A percentile compares a stretch with the other conserved stretches of the same genome.
Conservation (phyloP, 805 yeast genomes). For the Candida saitoana region DNA sequence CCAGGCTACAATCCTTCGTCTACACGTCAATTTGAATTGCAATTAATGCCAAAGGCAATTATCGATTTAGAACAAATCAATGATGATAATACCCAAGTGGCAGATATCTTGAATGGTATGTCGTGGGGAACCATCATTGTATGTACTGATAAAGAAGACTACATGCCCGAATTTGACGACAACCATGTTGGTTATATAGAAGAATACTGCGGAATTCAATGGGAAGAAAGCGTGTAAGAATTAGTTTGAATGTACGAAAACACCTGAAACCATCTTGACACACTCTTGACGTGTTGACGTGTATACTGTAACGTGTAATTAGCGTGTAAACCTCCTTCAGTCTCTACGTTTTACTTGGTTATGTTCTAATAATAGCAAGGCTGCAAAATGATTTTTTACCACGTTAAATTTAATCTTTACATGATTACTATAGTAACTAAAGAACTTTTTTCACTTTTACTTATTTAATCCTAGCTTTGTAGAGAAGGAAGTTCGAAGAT, state of each 20-base stretch:
- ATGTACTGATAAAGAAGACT: constrained; percentile 70
- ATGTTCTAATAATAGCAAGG: neutral
- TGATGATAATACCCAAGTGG: constrained; percentile 15
- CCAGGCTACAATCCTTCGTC: constrained; percentile 62
- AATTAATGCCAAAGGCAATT: constrained; percentile 91
- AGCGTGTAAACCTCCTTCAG: neutral
- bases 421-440: no score
- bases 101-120: constrained; percentile 69
- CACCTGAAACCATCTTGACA: no score
- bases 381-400: no score
- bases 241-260: neutral
- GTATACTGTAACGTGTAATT: no score
- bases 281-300: neutral
- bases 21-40: constrained; percentile 71
- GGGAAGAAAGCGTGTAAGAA: constrained; percentile 51
- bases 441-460: no score
- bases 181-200: constrained; percentile 74
- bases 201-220: constrained; percentile 81
- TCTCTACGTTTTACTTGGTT: neutral
- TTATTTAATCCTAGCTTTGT: no score
- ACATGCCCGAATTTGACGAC: constrained; percentile 51
- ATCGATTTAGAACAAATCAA: constrained; percentile 64
- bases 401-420: no score
- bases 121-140: constrained; percentile 95
- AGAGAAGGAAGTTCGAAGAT: no score